A percentile compares a stretch with the other conserved stretches of the same genome.
phyloP scores from a whole-genome alignment of 352 stramenopile genomes.

The Plasmopara halstedii region DNA sequence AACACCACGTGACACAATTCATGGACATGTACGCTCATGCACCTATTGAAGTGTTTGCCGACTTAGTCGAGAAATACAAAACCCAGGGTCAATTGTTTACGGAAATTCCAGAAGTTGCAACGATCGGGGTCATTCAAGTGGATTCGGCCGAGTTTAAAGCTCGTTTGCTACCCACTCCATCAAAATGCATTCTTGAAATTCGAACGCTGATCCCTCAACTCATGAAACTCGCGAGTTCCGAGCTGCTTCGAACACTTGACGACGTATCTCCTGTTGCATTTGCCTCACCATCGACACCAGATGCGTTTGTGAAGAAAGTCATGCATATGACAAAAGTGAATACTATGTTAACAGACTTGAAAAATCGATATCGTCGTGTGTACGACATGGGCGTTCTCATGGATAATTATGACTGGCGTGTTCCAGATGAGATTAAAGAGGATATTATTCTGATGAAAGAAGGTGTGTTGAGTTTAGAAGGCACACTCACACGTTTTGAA shows the following conservation, averaged over 20 bases:
- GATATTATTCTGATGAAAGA: slow-evolving; percentile 93
- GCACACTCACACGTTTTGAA: slow-evolving; percentile 84
- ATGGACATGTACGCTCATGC: slow-evolving; percentile 63
- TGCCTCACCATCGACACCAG: slow-evolving; percentile 52
- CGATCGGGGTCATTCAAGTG: slow-evolving; percentile 90
- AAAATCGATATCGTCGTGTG: slow-evolving; percentile 63
- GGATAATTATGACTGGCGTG: slow-evolving; percentile 87
- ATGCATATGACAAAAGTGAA: slow-evolving; percentile 80
- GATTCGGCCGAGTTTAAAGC: slow-evolving; percentile 86
- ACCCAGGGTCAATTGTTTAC: slow-evolving; percentile 70
- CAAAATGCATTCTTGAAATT: slow-evolving; percentile 83
- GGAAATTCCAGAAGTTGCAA: slow-evolving; percentile 74
- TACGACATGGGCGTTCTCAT: slow-evolving; percentile 87
- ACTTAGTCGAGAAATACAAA: slow-evolving; percentile 80
- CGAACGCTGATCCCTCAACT: slow-evolving; percentile 80
- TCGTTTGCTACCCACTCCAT: slow-evolving; percentile 80
- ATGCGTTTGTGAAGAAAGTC: slow-evolving; percentile 84
- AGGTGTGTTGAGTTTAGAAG: slow-evolving; percentile 85
- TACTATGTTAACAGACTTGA: slow-evolving; percentile 54
- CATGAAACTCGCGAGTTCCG: slow-evolving; percentile 77
- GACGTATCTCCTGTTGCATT: slow-evolving; percentile 80
- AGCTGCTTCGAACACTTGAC: slow-evolving; percentile 78
- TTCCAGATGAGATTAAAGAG: slow-evolving; percentile 89
- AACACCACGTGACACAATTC: slow-evolving; percentile 53
- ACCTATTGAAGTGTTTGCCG: slow-evolving; percentile 70